Conservation (phyloP, 2,329 filamentous ascomycete genomes). For the Xylariaceae sp. region DNA sequence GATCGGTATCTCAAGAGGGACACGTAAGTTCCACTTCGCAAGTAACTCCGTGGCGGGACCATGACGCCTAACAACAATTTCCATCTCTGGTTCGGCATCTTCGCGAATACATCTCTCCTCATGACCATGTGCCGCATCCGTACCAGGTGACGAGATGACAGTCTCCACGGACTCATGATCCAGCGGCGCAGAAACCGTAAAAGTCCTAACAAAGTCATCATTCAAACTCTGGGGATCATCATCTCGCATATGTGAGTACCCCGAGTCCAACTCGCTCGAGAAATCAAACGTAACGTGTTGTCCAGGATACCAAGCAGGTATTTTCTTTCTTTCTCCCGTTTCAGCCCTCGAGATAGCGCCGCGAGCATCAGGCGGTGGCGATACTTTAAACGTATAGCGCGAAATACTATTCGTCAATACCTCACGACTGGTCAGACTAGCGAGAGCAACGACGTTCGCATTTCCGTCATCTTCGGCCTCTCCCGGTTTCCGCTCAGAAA, state of each 20-base stretch:
- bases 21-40: slow-evolving; percentile 50
- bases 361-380: slow-evolving; percentile 7
- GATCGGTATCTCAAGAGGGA: slow-evolving; percentile 60
- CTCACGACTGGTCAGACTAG: slow-evolving; percentile 56
- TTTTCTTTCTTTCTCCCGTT: slow-evolving; percentile 10
- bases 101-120: slow-evolving; percentile 14
- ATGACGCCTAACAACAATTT: slow-evolving; percentile 68
- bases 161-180: slow-evolving; percentile 16
- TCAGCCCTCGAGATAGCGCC: background rate
- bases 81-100: slow-evolving; percentile 47
- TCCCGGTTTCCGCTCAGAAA: slow-evolving; percentile 46
- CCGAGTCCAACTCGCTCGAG: slow-evolving; percentile 60
- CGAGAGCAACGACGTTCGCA: slow-evolving; percentile 32
- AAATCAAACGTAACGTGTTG: slow-evolving; percentile 79
- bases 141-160: background rate
- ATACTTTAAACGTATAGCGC: slow-evolving; percentile 53
- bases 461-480: background rate
- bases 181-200: slow-evolving; percentile 65
- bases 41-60: slow-evolving; percentile 66
- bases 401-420: slow-evolving; percentile 62
- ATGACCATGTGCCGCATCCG: background rate
- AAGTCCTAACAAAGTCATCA: slow-evolving; percentile 79
- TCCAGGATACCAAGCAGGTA: slow-evolving; percentile 57
- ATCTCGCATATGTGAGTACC: slow-evolving; percentile 81
- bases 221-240: slow-evolving; percentile 76